Evolutionary conservation across 371 early-diverging fungal genomes (phyloP).

Genomic region (Haplosporangium sp.): DNA sequence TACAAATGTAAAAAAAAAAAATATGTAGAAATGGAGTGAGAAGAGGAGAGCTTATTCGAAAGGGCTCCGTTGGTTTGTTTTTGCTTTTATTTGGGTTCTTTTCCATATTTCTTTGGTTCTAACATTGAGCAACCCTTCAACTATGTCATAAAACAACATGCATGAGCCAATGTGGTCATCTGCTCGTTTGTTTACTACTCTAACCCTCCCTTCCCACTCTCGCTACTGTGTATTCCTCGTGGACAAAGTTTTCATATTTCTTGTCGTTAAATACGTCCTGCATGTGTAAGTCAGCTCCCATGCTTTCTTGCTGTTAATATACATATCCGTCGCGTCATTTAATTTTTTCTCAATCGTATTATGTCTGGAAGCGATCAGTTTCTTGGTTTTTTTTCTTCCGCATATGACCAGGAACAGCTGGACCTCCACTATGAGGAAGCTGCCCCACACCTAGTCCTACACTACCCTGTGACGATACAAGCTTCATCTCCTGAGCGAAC

Average conservation of each 20-base stretch:
- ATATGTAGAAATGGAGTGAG: not conserved
- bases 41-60: not conserved
- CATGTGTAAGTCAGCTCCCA: too few species aligned
- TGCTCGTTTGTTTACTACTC: not conserved
- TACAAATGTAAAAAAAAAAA: too few species aligned
- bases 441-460: constrained; percentile 25
- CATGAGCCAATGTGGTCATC: constrained; percentile 5
- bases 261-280: too few species aligned
- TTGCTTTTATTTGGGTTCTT: not conserved
- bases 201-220: not conserved
- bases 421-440: constrained; percentile 9
- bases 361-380: not conserved
- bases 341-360: not conserved
- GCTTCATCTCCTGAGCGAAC: constrained; percentile 47
- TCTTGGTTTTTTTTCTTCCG: constrained; percentile 22
- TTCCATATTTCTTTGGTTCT: constrained; percentile 10
- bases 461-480: constrained; percentile 25
- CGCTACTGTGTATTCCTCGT: not conserved
- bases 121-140: too few species aligned
- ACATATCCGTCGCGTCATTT: not conserved
- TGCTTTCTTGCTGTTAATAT: too few species aligned
- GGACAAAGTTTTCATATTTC: too few species aligned
- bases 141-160: not conserved
- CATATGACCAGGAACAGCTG: constrained; percentile 27
- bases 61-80: not conserved